Percentiles rank a stretch among this genome's conserved stretches.
phyloP scores from a whole-genome alignment of 2,329 filamentous ascomycete species.

The Cercospora sp. region DNA sequence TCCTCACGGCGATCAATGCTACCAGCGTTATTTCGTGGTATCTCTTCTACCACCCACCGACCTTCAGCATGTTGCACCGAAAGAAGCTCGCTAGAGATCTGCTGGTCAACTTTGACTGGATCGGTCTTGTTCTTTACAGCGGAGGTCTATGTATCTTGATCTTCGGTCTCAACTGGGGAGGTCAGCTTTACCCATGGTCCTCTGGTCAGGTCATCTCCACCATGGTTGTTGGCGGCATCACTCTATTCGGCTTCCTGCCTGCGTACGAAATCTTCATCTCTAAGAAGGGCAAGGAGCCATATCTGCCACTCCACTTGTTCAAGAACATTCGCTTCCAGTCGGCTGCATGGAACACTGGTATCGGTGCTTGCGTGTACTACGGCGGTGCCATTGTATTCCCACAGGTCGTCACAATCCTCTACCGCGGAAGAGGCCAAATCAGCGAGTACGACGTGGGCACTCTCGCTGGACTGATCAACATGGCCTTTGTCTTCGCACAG shows the following conservation, averaged over 20 bases:
- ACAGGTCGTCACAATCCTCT: conserved; percentile 31
- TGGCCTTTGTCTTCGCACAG: conserved; percentile 34
- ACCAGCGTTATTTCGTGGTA: conserved; percentile 30
- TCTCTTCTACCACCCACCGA: conserved; percentile 41
- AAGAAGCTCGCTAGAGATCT: conserved; percentile 31
- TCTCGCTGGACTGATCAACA: conserved; percentile 29
- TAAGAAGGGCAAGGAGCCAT: conserved; percentile 29
- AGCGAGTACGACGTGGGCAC: conserved; percentile 33
- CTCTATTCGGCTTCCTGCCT: conserved; percentile 30
- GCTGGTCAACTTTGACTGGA: conserved; percentile 33
- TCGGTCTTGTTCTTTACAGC: conserved; percentile 31
- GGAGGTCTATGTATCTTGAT: conserved; percentile 32
- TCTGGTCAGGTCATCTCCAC: conserved; percentile 34
- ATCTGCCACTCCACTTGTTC: conserved; percentile 34
- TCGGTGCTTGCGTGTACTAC: conserved; percentile 32
- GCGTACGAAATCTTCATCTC: conserved; percentile 31
- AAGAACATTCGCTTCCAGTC: conserved; percentile 33
- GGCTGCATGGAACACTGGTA: conserved; percentile 31
- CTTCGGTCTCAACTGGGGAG: conserved; percentile 36
- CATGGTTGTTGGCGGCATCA: conserved; percentile 33
- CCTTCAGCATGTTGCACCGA: conserved; percentile 34
- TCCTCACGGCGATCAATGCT: conserved; percentile 40
- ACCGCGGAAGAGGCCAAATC: conserved; percentile 31
- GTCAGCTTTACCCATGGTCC: conserved; percentile 37
- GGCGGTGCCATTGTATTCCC: conserved; percentile 31